Percentiles rank a stretch among this genome's conserved stretches.
phyloP scores from a whole-genome alignment of 2,329 filamentous ascomycete species.

The Apiospora phragmitis region DNA sequence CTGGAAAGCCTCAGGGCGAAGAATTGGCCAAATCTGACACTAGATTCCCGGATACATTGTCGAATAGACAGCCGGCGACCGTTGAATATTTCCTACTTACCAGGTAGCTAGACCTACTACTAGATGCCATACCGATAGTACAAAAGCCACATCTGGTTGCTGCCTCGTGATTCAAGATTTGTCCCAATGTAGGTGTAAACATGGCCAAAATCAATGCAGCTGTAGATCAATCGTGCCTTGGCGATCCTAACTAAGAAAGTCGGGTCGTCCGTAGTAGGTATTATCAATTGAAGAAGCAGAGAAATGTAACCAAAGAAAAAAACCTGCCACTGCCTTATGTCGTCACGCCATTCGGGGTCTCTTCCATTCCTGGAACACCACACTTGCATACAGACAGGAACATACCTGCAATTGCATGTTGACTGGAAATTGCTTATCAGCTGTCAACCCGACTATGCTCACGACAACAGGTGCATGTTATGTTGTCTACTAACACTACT shows the following conservation, averaged over 20 bases:
- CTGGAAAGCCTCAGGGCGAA: not conserved
- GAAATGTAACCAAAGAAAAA: not conserved
- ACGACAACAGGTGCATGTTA: not conserved
- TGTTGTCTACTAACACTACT: no score
- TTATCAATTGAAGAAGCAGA: not conserved
- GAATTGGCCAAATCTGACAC: not conserved
- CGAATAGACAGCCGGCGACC: not conserved
- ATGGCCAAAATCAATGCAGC: not conserved
- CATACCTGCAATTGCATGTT: no score
- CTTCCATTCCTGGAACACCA: not conserved
- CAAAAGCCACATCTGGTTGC: not conserved
- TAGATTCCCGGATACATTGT: not conserved
- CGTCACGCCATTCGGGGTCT: not conserved
- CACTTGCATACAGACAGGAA: not conserved
- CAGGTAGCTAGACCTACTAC: not conserved
- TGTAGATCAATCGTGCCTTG: not conserved
- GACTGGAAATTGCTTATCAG: not conserved
- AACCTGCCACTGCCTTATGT: not conserved
- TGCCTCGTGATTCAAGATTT: not conserved
- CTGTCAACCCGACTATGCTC: not conserved
- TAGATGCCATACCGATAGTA: not conserved
- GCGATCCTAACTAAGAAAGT: not conserved
- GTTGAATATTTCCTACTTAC: not conserved
- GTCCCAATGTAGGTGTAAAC: not conserved
- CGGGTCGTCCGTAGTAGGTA: not conserved